Percentiles rank a stretch among this genome's conserved stretches.
phyloP scores from a whole-genome alignment of 2,329 filamentous ascomycete species.

The Niveomyces coronatus region DNA sequence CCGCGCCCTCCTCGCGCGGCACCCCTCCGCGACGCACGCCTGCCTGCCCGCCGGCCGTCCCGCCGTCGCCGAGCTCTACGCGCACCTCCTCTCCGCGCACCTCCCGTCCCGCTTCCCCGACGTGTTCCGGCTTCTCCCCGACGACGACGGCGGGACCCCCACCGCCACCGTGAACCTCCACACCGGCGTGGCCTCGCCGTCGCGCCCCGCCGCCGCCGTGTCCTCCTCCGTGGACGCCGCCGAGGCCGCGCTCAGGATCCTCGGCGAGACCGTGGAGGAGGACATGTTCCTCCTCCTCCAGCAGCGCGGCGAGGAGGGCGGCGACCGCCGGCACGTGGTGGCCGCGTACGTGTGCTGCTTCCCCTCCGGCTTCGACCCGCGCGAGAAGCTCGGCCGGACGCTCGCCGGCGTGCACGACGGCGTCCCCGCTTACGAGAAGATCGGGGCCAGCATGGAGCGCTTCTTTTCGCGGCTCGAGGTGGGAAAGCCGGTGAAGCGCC shows the following conservation, averaged over 20 bases:
- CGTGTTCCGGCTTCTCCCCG: constrained; percentile 33
- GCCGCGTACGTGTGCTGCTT: constrained; percentile 43
- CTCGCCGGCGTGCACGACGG: constrained; percentile 40
- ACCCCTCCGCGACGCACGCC: constrained; percentile 32
- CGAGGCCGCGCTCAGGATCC: constrained; percentile 25
- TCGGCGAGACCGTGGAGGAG: constrained; percentile 44
- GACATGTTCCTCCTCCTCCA: constrained; percentile 41
- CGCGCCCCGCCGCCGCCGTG: no score
- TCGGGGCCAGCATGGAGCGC: constrained; percentile 43
- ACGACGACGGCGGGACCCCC: constrained; percentile 28
- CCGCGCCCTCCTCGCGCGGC: constrained; percentile 25
- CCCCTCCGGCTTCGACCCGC: constrained; percentile 41
- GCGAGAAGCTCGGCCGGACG: constrained; percentile 36
- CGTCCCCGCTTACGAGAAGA: constrained; percentile 44
- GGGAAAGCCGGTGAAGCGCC: constrained; percentile 38
- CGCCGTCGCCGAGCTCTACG: constrained; percentile 38
- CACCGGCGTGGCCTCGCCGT: background rate
- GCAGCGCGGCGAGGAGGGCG: constrained; percentile 24
- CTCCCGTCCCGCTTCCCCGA: constrained; percentile 38
- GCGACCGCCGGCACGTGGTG: no score
- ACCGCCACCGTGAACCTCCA: background rate
- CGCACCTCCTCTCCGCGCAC: constrained; percentile 34
- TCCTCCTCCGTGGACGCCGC: constrained; percentile 15
- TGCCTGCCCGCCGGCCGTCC: constrained; percentile 27
- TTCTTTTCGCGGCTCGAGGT: constrained; percentile 39